A percentile compares a stretch with the other conserved stretches of the same genome.
Conservation (phyloP, 176 grass and related monocot species). For the Puya raimondii region DNA sequence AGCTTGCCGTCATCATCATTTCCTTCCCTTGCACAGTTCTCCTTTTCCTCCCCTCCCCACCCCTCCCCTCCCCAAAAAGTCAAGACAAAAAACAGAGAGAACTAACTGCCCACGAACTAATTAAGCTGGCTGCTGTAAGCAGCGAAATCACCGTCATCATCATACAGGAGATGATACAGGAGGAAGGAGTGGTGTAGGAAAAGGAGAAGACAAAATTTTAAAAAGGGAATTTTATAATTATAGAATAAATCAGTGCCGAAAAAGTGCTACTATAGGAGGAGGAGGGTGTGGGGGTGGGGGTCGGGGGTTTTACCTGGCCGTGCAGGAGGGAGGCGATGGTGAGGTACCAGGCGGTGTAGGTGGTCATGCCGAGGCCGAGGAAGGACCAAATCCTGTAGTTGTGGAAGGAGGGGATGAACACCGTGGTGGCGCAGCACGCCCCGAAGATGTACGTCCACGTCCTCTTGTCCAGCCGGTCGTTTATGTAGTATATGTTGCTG, state of each 20-base stretch:
- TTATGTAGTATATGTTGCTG: constrained; percentile 83
- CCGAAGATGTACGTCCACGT: constrained; percentile 91
- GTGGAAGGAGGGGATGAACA: constrained; percentile 87
- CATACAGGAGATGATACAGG: not conserved
- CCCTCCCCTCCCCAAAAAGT: too few relatives aligned
- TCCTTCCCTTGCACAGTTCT: too few relatives aligned
- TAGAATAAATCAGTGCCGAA: too few relatives aligned
- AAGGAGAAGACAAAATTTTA: too few relatives aligned
- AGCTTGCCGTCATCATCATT: too few relatives aligned
- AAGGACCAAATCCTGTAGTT: constrained; percentile 96
- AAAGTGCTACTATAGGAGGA: too few relatives aligned
- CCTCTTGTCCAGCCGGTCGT: constrained; percentile 80
- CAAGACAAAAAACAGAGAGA: too few relatives aligned
- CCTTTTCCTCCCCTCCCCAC: too few relatives aligned
- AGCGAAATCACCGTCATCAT: constrained; percentile 4
- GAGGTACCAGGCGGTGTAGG: constrained; percentile 80
- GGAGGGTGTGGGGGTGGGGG: not conserved
- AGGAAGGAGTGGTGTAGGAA: not conserved
- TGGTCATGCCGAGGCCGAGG: constrained; percentile 81
- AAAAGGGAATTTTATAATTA: too few relatives aligned
- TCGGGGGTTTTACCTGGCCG: too few relatives aligned
- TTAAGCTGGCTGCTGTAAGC: not conserved
- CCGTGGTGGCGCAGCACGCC: constrained; percentile 74
- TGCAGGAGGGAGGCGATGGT: constrained; percentile 58
- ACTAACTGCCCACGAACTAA: too few relatives aligned